These are phyloP conservation scores for Kazachstania sp. DNA, from an alignment of 1,139 yeast genomes.

Conservation along the genomic window DNA sequence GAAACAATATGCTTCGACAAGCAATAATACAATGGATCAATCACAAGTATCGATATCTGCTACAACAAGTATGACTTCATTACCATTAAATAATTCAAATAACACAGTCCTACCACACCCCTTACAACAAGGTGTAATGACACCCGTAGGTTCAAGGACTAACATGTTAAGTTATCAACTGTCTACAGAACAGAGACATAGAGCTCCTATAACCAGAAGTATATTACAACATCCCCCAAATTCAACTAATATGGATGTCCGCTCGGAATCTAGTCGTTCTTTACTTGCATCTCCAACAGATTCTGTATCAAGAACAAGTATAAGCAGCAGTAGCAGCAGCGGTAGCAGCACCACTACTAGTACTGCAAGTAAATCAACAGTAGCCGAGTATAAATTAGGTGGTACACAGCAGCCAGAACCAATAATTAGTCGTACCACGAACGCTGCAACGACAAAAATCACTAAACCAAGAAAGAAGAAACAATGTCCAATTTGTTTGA, in stretches of 20 bases:
- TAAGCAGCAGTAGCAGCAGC: background rate
- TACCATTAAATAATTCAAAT: background rate
- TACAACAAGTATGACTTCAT: background rate
- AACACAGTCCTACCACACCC: background rate
- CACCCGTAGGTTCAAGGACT: background rate
- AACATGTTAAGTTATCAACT: slow-evolving; percentile 1
- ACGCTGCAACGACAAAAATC: slow-evolving; percentile 1
- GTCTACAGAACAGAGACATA: background rate
- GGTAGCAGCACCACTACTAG: background rate
- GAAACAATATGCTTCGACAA: slow-evolving; percentile 8
- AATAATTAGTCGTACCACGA: background rate
- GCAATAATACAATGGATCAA: background rate
- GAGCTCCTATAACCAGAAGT: background rate
- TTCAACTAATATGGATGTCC: background rate
- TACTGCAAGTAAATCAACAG: background rate
- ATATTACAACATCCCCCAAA: background rate
- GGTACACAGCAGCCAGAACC: background rate
- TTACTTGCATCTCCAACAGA: background rate
- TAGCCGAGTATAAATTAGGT: background rate
- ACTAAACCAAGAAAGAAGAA: slow-evolving; percentile 59
- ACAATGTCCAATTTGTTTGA: slow-evolving; percentile 75
- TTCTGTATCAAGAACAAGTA: background rate
- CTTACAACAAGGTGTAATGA: too few relatives aligned
- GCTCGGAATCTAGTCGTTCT: background rate
- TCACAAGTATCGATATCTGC: background rate